Evolutionary conservation across 768 basidiomycete species (phyloP).

Genomic region (Serendipita sp.): DNA sequence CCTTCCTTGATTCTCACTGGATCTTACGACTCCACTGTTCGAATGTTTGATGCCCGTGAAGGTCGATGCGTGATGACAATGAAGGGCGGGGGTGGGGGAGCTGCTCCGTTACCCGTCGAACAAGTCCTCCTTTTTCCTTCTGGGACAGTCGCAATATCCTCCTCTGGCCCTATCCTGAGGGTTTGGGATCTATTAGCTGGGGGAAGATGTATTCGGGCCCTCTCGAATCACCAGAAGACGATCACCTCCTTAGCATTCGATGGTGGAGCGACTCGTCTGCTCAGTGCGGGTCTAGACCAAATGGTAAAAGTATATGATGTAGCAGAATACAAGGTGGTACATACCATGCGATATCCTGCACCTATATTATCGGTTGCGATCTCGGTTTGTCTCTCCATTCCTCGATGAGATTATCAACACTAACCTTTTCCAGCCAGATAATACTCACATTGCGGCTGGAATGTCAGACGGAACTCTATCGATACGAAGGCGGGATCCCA

Average conservation of each 20-base stretch:
- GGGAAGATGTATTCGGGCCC: constrained; percentile 70
- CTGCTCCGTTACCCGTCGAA: constrained; percentile 52
- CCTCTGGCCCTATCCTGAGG: constrained; percentile 81
- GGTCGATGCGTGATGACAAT: constrained; percentile 74
- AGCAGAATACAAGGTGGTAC: constrained; percentile 82
- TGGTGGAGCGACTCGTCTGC: constrained; percentile 51
- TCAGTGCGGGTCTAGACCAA: constrained; percentile 86
- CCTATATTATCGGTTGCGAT: constrained; percentile 79
- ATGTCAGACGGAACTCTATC: constrained; percentile 98
- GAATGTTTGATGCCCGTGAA: constrained; percentile 74
- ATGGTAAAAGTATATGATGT: constrained; percentile 99
- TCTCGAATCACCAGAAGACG: constrained; percentile 98
- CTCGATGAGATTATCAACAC: neutral
- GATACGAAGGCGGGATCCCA: constrained; percentile 74
- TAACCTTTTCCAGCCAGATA: constrained; percentile 52
- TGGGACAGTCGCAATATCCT: constrained; percentile 68
- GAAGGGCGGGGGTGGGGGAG: constrained; percentile 23
- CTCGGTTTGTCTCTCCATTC: constrained; percentile 43
- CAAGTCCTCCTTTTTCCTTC: constrained; percentile 85
- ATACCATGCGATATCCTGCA: constrained; percentile 97
- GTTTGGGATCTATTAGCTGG: constrained; percentile 92
- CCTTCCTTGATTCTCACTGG: constrained; percentile 79
- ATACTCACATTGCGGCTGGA: constrained; percentile 92
- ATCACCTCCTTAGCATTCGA: constrained; percentile 80
- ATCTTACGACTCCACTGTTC: constrained; percentile 84